Base-by-base conservation (phyloP, 768 basidiomycete genomes). In the Filobasidium floriforme region DNA sequence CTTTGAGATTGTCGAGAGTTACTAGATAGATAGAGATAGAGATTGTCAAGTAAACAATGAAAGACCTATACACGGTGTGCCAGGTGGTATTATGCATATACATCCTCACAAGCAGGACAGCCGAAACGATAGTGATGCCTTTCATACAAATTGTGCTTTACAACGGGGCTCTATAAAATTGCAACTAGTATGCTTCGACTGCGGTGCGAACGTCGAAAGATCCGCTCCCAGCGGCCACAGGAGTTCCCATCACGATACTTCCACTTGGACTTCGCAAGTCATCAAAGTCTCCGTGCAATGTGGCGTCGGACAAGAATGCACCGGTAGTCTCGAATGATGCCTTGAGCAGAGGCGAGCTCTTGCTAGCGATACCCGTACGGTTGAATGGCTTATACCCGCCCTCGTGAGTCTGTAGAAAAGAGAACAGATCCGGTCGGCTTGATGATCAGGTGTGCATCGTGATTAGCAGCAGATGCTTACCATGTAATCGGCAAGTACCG, bases 401-500 rank as follows among this genome's bases (percentile, higher is more conserved):
- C 63, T 97, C 93, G 77, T 92, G 97, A 0, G 96, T 98, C 94
- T 98, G 65, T 49, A 37, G 24, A 24, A 62, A 26, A 18, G 1
- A 43, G 22, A 46, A n/a, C n/a, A n/a, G n/a, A n/a, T n/a, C 24
- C 51, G 19, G 46, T 18, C 41, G 43, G 41, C 1, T 37, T 24
- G 9, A 9, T 40, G n/a, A n/a, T n/a, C n/a, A n/a, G n/a, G n/a
- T n/a, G n/a, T n/a, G n/a, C n/a, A n/a, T 46, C 37, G 1, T 14
- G 44, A 59, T 57, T 40, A 63, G 74, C 15, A 37, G 32, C 12
- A 51, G 46, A 9, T 37, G 73, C 88, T 71, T 74, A 94, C 94
- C 96, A 99, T 99, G 78, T 98, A 99, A 79, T 99, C 96, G 15
- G 96, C 96, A 77, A 99, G 96, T 69, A 99, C 83, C 73, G 94